A percentile compares a stretch with the other conserved stretches of the same genome.
phyloP scores from a whole-genome alignment of 2,329 filamentous ascomycete genomes.

The Zymoseptoria passerinii region DNA sequence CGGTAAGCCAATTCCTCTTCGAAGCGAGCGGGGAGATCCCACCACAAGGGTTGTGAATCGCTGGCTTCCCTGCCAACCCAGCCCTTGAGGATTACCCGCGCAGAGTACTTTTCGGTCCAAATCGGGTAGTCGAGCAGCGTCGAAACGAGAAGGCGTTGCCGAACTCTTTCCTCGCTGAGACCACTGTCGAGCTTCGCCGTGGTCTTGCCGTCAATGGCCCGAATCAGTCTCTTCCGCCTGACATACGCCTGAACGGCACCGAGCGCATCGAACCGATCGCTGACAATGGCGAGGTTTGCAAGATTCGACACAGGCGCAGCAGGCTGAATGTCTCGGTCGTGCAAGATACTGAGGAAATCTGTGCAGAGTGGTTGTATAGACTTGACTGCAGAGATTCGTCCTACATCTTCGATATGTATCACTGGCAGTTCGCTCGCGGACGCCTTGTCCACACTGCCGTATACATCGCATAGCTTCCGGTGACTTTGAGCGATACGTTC shows the following conservation, averaged over 20 bases:
- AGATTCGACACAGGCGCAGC: constrained; percentile 52
- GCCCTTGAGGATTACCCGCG: constrained; percentile 58
- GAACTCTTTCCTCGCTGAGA: constrained; percentile 54
- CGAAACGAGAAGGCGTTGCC: constrained; percentile 61
- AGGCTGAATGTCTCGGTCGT: constrained; percentile 41
- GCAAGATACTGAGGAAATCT: constrained; percentile 60
- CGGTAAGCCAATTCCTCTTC: constrained; percentile 63
- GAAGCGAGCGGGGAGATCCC: constrained; percentile 60
- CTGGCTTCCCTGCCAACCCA: constrained; percentile 48
- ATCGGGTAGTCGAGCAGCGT: constrained; percentile 56
- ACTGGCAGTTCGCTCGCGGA: constrained; percentile 50
- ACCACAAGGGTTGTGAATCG: constrained; percentile 52
- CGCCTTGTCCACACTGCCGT: constrained; percentile 37
- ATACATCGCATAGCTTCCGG: constrained; percentile 40
- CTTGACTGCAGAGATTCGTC: constrained; percentile 59
- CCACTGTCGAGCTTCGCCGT: constrained; percentile 33
- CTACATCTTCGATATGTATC: constrained; percentile 58
- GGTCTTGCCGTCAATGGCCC: constrained; percentile 36
- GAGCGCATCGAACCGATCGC: constrained; percentile 64
- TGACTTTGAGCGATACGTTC: constrained; percentile 47
- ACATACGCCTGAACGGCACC: constrained; percentile 48
- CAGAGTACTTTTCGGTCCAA: constrained; percentile 54
- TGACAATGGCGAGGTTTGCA: constrained; percentile 59
- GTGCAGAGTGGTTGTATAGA: constrained; percentile 44
- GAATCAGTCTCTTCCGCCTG: constrained; percentile 37